phyloP scores from a whole-genome alignment of 1,284 basidiomycete genomes.

The Tilletia indica region DNA sequence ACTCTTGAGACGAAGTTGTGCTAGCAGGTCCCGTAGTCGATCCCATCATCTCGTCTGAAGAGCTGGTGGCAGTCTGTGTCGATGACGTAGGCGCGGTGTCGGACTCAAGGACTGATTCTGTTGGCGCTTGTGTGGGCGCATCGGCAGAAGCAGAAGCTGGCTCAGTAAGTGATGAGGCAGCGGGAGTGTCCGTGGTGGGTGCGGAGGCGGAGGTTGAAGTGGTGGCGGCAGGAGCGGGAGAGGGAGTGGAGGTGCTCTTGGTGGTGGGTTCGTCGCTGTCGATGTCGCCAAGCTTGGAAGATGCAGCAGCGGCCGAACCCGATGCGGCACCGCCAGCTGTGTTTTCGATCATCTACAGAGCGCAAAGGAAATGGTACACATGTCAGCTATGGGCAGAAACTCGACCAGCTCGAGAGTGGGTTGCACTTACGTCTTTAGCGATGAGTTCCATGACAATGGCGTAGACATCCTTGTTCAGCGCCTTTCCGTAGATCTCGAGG shows the following conservation, averaged over 20 bases:
- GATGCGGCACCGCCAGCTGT: constrained; percentile 22
- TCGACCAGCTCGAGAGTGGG: constrained; percentile 21
- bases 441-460: constrained; percentile 86
- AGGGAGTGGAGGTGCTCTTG: background rate
- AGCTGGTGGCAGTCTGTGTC: background rate
- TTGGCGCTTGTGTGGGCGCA: background rate
- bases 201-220: background rate
- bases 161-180: constrained; percentile 17
- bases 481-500: constrained; percentile 76
- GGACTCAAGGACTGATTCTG: background rate
- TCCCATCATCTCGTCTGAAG: constrained; percentile 19
- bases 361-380: background rate
- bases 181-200: background rate
- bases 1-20: constrained; percentile 44
- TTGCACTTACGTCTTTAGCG: constrained; percentile 74
- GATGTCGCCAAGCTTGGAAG: constrained; percentile 21
- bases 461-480: constrained; percentile 81
- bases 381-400: background rate
- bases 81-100: background rate
- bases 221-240: background rate
- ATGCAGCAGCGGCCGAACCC: constrained; percentile 18
- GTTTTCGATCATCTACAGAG: background rate
- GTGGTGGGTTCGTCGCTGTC: constrained; percentile 34
- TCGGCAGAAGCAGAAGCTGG: background rate
- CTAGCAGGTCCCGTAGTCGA: constrained; percentile 30